Evolutionary conservation across 1,284 basidiomycete species (phyloP).

Genomic region (Rhodotorula sp.): DNA sequence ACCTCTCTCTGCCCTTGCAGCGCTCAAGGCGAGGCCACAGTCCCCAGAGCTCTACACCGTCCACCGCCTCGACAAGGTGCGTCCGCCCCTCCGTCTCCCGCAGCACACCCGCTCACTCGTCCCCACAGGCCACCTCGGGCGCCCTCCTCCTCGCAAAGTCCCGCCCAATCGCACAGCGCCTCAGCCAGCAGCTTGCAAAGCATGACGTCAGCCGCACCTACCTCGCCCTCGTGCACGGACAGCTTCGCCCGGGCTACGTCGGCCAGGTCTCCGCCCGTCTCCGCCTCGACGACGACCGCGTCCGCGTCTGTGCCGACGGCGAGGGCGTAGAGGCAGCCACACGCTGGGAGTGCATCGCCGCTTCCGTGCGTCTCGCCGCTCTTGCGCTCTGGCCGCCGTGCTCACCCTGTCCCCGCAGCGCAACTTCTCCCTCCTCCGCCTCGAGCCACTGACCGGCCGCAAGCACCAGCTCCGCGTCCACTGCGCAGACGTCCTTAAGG

Average conservation of each 20-base stretch:
- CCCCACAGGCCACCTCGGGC: slow-evolving; percentile 23
- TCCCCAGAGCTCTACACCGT: slow-evolving; percentile 17
- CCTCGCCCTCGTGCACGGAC: slow-evolving; percentile 38
- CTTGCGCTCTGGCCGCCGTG: not conserved
- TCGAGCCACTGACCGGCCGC: slow-evolving; percentile 31
- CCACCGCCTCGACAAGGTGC: slow-evolving; percentile 39
- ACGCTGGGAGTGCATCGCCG: slow-evolving; percentile 29
- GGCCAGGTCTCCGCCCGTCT: slow-evolving; percentile 15
- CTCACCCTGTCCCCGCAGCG: not conserved
- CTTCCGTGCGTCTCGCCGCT: slow-evolving; percentile 6
- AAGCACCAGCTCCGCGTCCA: slow-evolving; percentile 43
- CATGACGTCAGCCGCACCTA: slow-evolving; percentile 29
- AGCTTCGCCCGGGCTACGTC: slow-evolving; percentile 26
- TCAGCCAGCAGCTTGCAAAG: slow-evolving; percentile 22
- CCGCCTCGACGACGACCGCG: slow-evolving; percentile 33
- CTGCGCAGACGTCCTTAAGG: slow-evolving; percentile 26
- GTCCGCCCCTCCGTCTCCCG: not conserved
- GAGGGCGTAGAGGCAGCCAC: slow-evolving; percentile 30
- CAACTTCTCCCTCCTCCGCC: slow-evolving; percentile 18
- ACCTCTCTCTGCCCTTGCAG: not conserved
- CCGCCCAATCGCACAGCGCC: slow-evolving; percentile 2
- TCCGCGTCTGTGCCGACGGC: slow-evolving; percentile 12
- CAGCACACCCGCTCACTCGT: not conserved
- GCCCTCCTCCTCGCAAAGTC: slow-evolving; percentile 32
- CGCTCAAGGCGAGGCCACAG: slow-evolving; percentile 6